Percentiles rank a stretch among this genome's conserved stretches.
Conservation (phyloP, 2,329 filamentous ascomycete species). For the Colletotrichum musae region DNA sequence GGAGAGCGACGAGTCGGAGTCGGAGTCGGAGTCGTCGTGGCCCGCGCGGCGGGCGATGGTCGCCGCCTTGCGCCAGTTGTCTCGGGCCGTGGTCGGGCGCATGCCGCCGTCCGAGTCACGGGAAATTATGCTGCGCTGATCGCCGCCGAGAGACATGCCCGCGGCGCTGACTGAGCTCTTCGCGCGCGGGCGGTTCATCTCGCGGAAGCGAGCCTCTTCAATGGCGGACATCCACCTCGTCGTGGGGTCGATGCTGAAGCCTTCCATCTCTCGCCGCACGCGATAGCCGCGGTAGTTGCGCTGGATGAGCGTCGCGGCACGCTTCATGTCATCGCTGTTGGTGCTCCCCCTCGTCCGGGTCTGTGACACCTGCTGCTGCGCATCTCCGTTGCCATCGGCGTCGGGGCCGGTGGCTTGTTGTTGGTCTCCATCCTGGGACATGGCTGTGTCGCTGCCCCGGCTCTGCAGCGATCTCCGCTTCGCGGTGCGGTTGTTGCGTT, state of each 20-base stretch:
- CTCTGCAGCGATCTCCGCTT: slow-evolving; percentile 53
- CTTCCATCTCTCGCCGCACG: slow-evolving; percentile 77
- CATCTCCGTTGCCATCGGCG: slow-evolving; percentile 7
- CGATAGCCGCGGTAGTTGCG: slow-evolving; percentile 85
- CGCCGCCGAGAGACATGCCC: slow-evolving; percentile 28
- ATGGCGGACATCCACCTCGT: slow-evolving; percentile 80
- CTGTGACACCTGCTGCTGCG: slow-evolving; percentile 13
- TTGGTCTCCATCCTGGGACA: slow-evolving; percentile 21
- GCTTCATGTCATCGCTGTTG: slow-evolving; percentile 47
- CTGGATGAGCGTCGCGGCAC: slow-evolving; percentile 73
- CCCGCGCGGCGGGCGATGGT: slow-evolving; percentile 80
- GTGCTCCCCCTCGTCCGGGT: slow-evolving; percentile 1
- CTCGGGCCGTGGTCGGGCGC: slow-evolving; percentile 62
- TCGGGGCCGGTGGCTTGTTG: not conserved
- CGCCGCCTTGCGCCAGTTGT: slow-evolving; percentile 83
- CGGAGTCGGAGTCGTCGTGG: slow-evolving; percentile 72
- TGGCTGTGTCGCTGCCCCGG: slow-evolving; percentile 44
- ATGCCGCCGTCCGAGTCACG: slow-evolving; percentile 31
- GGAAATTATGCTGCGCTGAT: slow-evolving; percentile 33
- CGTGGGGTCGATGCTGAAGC: slow-evolving; percentile 77
- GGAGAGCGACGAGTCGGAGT: slow-evolving; percentile 51
- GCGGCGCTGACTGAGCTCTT: slow-evolving; percentile 47
- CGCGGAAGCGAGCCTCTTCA: slow-evolving; percentile 69
- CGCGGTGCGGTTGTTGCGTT: slow-evolving; percentile 56
- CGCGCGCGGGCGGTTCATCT: slow-evolving; percentile 62